Conservation (phyloP, 225 moss, liverwort and hornwort genomes). For the Lunularia cruciata region DNA sequence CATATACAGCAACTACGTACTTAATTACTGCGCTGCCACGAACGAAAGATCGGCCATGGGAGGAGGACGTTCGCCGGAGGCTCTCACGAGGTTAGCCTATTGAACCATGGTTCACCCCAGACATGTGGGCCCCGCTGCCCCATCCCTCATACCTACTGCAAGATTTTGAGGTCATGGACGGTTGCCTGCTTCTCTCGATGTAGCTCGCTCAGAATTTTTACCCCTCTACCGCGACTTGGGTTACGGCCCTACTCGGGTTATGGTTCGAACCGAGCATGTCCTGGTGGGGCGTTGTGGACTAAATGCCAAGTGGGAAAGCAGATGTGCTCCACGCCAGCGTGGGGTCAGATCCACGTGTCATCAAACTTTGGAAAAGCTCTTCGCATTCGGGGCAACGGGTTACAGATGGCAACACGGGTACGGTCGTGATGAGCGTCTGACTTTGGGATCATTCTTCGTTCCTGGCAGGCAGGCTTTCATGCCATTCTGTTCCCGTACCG, state of each 20-base stretch:
- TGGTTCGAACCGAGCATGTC: too few species aligned
- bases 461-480: too few species aligned
- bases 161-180: neutral
- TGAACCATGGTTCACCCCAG: too few species aligned
- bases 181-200: too few species aligned
- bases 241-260: neutral
- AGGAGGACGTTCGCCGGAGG: constrained; percentile 12
- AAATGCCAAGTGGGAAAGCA: constrained; percentile 18
- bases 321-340: neutral
- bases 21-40: neutral
- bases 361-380: too few species aligned
- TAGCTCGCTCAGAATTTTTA: too few species aligned
- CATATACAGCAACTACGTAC: too few species aligned
- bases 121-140: constrained; percentile 11
- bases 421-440: too few species aligned
- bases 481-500: too few species aligned
- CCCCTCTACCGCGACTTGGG: neutral
- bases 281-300: neutral
- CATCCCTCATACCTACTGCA: neutral
- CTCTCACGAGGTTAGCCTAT: neutral
- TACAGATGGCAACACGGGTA: too few species aligned
- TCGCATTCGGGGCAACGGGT: too few species aligned
- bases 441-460: too few species aligned
- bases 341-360: neutral
- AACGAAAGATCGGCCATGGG: constrained; percentile 11